A percentile compares a stretch with the other conserved stretches of the same genome.
These are phyloP conservation scores for Ambrosia hybrid DNA, from an alignment of 140 eudicot species.

Conservation along the genomic window DNA sequence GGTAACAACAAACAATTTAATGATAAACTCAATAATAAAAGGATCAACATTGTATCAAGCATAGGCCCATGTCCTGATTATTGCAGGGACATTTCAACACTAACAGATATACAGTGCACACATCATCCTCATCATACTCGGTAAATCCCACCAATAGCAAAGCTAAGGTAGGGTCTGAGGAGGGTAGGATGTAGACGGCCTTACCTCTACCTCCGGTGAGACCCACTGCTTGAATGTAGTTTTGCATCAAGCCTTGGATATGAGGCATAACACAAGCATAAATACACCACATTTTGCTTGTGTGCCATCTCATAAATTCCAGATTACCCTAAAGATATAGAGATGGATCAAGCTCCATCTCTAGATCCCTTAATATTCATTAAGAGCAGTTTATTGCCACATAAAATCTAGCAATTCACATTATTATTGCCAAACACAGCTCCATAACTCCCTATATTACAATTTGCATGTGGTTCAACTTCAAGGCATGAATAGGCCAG, in stretches of 20 bases:
- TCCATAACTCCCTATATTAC: neutral
- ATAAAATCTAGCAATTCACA: neutral
- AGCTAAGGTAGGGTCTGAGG: too few relatives aligned
- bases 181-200: too few relatives aligned
- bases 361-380: neutral
- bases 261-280: neutral
- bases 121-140: too few relatives aligned
- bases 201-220: too few relatives aligned
- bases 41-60: slow-evolving; percentile 12
- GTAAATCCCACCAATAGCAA: too few relatives aligned
- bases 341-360: neutral
- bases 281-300: slow-evolving; percentile 12
- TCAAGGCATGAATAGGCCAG: neutral
- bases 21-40: too few relatives aligned
- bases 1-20: neutral
- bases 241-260: too few relatives aligned
- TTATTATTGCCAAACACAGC: neutral
- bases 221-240: too few relatives aligned
- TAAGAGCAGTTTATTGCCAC: slow-evolving; percentile 1
- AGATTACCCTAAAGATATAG: neutral
- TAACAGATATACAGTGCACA: neutral
- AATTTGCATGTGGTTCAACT: neutral
- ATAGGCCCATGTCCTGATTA: slow-evolving; percentile 19
- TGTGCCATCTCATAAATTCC: neutral
- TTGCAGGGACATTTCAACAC: slow-evolving; percentile 13